These are phyloP conservation scores for Ascocoryne sarcoides DNA, from an alignment of 2,329 filamentous ascomycete species.

Conservation along the genomic window DNA sequence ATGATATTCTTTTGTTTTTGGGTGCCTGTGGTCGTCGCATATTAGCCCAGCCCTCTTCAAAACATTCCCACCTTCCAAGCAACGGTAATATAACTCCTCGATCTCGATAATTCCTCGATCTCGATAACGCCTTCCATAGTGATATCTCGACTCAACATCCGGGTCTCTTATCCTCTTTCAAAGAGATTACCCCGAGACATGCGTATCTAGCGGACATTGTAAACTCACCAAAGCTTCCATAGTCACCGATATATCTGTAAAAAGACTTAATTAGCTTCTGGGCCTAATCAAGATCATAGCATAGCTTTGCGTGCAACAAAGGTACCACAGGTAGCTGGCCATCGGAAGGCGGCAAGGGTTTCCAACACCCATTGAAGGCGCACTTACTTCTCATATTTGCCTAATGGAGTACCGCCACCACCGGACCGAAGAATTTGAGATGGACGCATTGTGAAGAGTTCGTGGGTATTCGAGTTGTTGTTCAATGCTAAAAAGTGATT, in stretches of 20 bases:
- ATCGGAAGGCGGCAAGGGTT: neutral
- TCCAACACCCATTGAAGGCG: neutral
- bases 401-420: constrained; percentile 25
- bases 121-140: too few relatives aligned
- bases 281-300: too few relatives aligned
- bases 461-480: constrained; percentile 7
- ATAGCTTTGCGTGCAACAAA: too few relatives aligned
- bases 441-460: constrained; percentile 27
- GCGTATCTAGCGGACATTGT: too few relatives aligned
- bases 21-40: constrained; percentile 35
- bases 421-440: constrained; percentile 26
- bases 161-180: too few relatives aligned
- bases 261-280: constrained; percentile 17
- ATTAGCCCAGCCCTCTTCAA: constrained; percentile 19
- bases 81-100: too few relatives aligned
- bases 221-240: constrained; percentile 29
- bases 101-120: too few relatives aligned
- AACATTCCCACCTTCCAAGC: neutral
- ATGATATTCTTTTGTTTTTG: constrained; percentile 55
- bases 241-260: constrained; percentile 26
- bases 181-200: neutral
- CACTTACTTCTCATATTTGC: constrained; percentile 31
- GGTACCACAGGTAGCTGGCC: too few relatives aligned
- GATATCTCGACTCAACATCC: too few relatives aligned
- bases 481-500: constrained; percentile 20